A percentile compares a stretch with the other conserved stretches of the same genome.
Conservation (phyloP, 768 basidiomycete genomes). For the Lactarius psammicola region DNA sequence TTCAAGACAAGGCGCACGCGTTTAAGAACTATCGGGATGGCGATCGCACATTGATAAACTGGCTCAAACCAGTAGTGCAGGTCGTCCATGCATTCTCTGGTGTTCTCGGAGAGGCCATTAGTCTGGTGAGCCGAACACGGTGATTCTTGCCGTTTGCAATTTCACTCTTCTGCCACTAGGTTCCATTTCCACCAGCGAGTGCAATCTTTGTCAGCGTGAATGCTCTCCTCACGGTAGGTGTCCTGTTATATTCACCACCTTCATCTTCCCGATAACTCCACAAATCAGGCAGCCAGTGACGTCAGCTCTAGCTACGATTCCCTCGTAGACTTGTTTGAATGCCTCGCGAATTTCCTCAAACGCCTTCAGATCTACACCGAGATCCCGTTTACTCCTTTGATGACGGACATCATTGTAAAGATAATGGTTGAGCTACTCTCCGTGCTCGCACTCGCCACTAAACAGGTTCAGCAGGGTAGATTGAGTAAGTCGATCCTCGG, state of each 20-base stretch:
- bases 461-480: not conserved
- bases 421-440: not conserved
- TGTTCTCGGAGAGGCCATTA: not conserved
- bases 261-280: not conserved
- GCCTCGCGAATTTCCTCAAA: not conserved
- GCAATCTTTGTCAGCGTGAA: not conserved
- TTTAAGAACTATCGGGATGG: not conserved
- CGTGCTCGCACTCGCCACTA: not conserved
- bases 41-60: not conserved
- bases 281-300: not conserved
- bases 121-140: not conserved
- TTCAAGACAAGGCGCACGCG: not conserved
- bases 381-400: not conserved
- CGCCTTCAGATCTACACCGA: not conserved
- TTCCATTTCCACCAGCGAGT: not conserved
- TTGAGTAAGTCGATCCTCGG: not conserved
- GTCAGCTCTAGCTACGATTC: slow-evolving; percentile 8
- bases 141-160: not conserved
- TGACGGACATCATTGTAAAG: not conserved
- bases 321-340: not conserved
- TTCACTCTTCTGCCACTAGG: not conserved
- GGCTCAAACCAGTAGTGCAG: not conserved
- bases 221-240: not conserved
- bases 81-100: not conserved
- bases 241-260: not conserved